Base-by-base conservation (phyloP, 352 stramenopile genomes). In the Globisporangium viniferum region DNA sequence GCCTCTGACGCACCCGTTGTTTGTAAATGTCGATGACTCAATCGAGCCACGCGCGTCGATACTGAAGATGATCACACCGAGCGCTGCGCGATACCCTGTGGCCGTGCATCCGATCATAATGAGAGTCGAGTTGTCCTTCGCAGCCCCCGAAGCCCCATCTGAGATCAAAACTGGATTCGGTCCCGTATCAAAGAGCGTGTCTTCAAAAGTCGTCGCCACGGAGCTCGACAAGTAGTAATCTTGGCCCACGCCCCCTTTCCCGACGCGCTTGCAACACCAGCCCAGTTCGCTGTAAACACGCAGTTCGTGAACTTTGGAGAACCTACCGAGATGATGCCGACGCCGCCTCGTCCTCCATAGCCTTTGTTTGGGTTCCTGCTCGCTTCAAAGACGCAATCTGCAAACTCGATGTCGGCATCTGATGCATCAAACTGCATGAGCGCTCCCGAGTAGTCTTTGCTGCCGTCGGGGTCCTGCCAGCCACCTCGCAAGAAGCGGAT, bases 221-320 rank as follows among this genome's bases (percentile, higher is more conserved):
- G 70, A 72, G 57, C 66, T 75, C 8, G 66, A 75, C 14, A 75
- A 51, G 57, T 73, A 75, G 46, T 64, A 75, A 59, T 75, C 70
- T 44, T 73, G 66, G 10, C 70, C 70, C 31, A 73, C 65, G 10
- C 61, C 53, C 4, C 70, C 70, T 41, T 75, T 75, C 2, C 55
- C n/a, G 14, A 73, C 49, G 57, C 51, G 8, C 70, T 53, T 4
- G 70, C 70, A 15, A 70, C 58, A 9, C 70, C 70, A 15, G 60
- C 65, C 57, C 66, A 75, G 51, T 75, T 75, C 55, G 70, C 44
- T 27, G 15, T 59, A 29, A 75, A 70, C 2, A 48, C 7, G 35
- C 70, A 75, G 33, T 69, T 53, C 1, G 33, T 27, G 54, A 75
- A 75, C 7, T 41, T 39, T 20, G 70, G 66, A 6, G 57, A 65